Evolutionary conservation across 306 rosid genomes (phyloP), one percentile per base, ranked within the genome.

Genomic region (Acacia melanoxylon): DNA sequence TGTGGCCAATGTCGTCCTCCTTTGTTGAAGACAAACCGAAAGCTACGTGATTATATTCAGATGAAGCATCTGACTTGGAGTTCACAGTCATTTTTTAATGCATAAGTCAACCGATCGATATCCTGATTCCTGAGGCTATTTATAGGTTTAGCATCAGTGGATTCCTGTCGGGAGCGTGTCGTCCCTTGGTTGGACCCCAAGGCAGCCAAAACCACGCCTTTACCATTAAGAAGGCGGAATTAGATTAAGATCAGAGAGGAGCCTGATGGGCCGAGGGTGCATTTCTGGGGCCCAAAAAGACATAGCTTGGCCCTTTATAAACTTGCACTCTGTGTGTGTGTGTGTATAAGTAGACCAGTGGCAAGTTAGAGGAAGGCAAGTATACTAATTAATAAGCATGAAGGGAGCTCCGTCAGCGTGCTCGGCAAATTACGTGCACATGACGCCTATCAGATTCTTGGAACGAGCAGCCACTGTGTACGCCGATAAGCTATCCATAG

Each of bases 401-500:
- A 79, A 72, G 66, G 54, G 69, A 73, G 76, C 72, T 24, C 20
- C 83, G 49, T 29, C 79, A 25, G 82, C 40, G 35, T 82, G 83
- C 66, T 80, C 89, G 2, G 91, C 85, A 22, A 87, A 91, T 65
- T 66, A 67, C 72, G 17, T 44, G 6, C 77, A 91, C 14, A 82
- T 92, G 73, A 76, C 97, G n/a, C 98, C 98, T 0, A 75, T 91
- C 41, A 45, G 72, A 33, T 92, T 94, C 83, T 80, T 94, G 16
- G 88, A 89, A 74, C 3, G 84, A 66, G 93, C 98, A 25, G 87
- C 94, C 8, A 42, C 11, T n/a, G 46, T 79, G 12, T 63, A 83
- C 56, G 91, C 89, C 17, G 89, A 87, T 4, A 74, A 83, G 10
- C 24, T 78, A 35, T 90, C 97, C 35, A 12, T 92, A 46, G 42